These are phyloP conservation scores for Penstemon barbatus DNA, from an alignment of 257 asterid genomes.

Conservation along the genomic window DNA sequence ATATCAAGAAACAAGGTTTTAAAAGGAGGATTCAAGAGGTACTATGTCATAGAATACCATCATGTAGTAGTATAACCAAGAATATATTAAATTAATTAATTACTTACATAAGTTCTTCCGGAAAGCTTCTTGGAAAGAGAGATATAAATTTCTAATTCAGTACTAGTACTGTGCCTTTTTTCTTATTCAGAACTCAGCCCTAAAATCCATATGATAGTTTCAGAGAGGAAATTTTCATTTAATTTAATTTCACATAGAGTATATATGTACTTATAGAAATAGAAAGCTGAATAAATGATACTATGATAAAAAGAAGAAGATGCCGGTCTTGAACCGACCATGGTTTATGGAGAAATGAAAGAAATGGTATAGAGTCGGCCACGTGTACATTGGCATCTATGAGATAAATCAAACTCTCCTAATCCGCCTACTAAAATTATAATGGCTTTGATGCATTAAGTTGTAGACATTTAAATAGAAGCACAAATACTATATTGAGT, in stretches of 20 bases:
- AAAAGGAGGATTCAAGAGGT: background rate
- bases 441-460: conserved; percentile 27
- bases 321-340: conserved; percentile 61
- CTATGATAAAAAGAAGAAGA: conserved; percentile 32
- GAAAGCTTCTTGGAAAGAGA: background rate
- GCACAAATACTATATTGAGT: no score
- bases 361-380: conserved; percentile 53
- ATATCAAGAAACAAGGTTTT: background rate
- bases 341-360: conserved; percentile 39
- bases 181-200: conserved; percentile 22
- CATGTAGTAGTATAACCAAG: background rate
- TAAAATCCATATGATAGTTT: conserved; percentile 24
- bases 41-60: background rate
- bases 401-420: conserved; percentile 36
- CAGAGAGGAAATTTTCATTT: conserved; percentile 26
- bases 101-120: conserved; percentile 22
- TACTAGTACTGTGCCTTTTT: conserved; percentile 7
- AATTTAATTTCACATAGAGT: conserved; percentile 32
- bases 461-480: background rate
- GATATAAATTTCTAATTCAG: background rate
- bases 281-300: conserved; percentile 27
- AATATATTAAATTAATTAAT: background rate
- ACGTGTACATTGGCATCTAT: conserved; percentile 49
- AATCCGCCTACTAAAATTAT: conserved; percentile 32
- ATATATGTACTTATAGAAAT: conserved; percentile 33